phyloP scores from a whole-genome alignment of 768 basidiomycete genomes.

The Tulasnella sp. region DNA sequence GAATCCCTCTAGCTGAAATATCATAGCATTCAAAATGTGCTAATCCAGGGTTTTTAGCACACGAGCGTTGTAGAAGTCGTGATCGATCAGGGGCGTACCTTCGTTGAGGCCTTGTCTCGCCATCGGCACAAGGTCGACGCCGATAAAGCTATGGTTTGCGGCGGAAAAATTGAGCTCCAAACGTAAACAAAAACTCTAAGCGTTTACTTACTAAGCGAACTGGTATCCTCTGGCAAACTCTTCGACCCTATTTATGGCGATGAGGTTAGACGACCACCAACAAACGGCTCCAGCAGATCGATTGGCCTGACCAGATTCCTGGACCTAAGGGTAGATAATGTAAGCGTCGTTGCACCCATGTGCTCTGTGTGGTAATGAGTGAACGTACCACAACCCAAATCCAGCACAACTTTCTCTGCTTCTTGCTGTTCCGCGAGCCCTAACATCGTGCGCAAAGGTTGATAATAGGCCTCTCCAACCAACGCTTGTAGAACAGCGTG shows the following conservation, averaged over 20 bases:
- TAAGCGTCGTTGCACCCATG: too few species aligned
- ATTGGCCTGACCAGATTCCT: constrained; percentile 4
- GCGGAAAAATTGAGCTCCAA: neutral
- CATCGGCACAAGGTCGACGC: constrained; percentile 6
- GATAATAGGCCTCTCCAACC: neutral
- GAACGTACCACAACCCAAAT: constrained; percentile 2
- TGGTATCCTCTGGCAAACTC: neutral
- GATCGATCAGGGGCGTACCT: neutral
- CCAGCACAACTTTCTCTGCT: neutral
- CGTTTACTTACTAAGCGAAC: neutral
- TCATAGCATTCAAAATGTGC: constrained; percentile 13
- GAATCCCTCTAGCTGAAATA: neutral
- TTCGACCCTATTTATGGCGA: neutral
- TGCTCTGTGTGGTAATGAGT: too few species aligned
- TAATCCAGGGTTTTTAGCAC: neutral
- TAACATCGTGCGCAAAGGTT: neutral
- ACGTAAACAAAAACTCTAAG: neutral
- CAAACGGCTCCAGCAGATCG: neutral
- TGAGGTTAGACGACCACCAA: neutral
- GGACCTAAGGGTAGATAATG: neutral
- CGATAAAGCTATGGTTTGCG: constrained; percentile 5
- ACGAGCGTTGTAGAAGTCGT: neutral
- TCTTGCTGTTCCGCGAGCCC: neutral
- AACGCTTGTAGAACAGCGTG: neutral
- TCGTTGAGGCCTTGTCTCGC: neutral